phyloP scores from a whole-genome alignment of 148 eudicot species.

The Pouteria glomerata region DNA sequence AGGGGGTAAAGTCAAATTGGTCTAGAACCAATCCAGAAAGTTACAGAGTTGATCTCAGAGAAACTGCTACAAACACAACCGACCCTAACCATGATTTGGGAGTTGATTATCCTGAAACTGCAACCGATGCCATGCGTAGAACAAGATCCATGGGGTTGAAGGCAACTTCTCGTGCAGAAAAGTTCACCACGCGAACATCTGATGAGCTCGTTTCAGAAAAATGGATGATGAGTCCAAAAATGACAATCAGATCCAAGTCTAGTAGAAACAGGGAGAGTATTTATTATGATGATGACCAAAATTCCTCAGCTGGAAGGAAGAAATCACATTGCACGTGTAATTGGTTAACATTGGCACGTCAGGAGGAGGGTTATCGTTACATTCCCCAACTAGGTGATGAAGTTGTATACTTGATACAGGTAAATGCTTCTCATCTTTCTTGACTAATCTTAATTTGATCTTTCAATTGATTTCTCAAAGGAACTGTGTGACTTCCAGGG shows the following conservation, averaged over 20 bases:
- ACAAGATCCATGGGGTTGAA: conserved; percentile 63
- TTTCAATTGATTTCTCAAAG: background rate
- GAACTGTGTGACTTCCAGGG: conserved; percentile 45
- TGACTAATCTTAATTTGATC: conserved; percentile 1
- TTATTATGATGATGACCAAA: conserved; percentile 22
- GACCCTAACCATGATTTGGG: conserved; percentile 21
- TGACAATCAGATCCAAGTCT: conserved; percentile 35
- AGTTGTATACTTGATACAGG: conserved; percentile 84
- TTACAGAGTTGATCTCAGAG: conserved; percentile 25
- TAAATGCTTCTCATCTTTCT: conserved; percentile 21
- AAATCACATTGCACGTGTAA: conserved; percentile 29
- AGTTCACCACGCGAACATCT: conserved; percentile 14
- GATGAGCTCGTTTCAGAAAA: conserved; percentile 15
- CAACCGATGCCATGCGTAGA: conserved; percentile 57
- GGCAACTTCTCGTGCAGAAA: conserved; percentile 36
- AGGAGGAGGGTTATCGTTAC: conserved; percentile 82
- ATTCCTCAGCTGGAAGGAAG: conserved; percentile 21
- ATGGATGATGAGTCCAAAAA: conserved; percentile 27
- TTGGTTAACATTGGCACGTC: conserved; percentile 73
- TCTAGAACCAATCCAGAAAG: conserved; percentile 20
- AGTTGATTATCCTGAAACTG: conserved; percentile 48
- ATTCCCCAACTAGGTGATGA: conserved; percentile 89
- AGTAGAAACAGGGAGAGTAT: conserved; percentile 36
- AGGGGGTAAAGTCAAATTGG: conserved; percentile 6
- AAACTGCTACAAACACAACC: conserved; percentile 26